Evolutionary conservation across 352 stramenopile species (phyloP).

Genomic region (Globisporangium uncinulatum): DNA sequence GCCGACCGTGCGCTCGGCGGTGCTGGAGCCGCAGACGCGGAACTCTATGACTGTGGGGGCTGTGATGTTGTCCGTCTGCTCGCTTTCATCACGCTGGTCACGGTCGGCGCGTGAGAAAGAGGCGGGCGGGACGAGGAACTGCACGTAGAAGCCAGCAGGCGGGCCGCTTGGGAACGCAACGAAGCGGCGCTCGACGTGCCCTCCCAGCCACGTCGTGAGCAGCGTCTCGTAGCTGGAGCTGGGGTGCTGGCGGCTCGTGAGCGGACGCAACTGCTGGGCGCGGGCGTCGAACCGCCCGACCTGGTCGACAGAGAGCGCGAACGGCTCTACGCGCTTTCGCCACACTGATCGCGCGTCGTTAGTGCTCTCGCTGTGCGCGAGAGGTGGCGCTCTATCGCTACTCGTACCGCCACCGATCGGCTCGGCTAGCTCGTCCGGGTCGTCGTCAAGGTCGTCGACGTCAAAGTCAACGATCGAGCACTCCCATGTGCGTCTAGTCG

Average conservation of each 20-base stretch:
- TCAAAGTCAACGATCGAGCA: conserved; percentile 44
- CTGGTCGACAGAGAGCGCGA: conserved; percentile 13
- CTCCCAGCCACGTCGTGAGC: conserved; percentile 30
- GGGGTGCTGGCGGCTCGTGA: conserved; percentile 4
- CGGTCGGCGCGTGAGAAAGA: conserved; percentile 3
- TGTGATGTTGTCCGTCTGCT: conserved; percentile 3
- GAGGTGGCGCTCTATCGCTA: conserved; percentile 1
- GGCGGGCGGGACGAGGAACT: conserved; percentile 41
- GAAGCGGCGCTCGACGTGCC: conserved; percentile 32
- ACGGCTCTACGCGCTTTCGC: conserved; percentile 10
- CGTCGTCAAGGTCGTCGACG: conserved; percentile 44
- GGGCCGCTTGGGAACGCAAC: conserved; percentile 50
- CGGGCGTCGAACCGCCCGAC: conserved; percentile 16
- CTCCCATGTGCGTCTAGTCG: conserved; percentile 11
- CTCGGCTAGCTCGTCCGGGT: background rate
- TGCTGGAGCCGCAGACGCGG: conserved; percentile 33
- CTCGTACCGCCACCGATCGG: conserved; percentile 40
- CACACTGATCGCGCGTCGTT: conserved; percentile 5
- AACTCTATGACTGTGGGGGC: conserved; percentile 35
- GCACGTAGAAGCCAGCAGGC: conserved; percentile 42
- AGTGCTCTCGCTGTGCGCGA: background rate
- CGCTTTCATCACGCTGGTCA: conserved; percentile 8
- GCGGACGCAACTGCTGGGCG: conserved; percentile 6
- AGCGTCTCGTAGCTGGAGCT: conserved; percentile 16
- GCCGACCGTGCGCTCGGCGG: conserved; percentile 10